Evolutionary conservation across 768 basidiomycete species (phyloP), one percentile per base, ranked within the genome.

Genomic region (Phaeolepiota aurea): DNA sequence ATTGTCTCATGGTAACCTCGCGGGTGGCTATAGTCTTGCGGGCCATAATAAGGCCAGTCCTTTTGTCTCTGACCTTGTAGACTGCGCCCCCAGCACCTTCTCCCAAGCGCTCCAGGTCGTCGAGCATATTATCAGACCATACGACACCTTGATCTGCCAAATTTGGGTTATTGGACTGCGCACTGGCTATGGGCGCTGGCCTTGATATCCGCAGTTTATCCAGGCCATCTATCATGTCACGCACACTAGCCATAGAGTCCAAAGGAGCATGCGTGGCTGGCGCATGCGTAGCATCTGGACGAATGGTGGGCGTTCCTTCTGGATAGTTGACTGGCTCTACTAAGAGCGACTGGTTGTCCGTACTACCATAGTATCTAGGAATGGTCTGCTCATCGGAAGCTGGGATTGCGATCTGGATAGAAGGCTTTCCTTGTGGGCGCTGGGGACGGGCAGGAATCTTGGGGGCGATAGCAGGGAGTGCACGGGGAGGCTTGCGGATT

Each of bases 31-130:
- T 91, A 5, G 89, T 87, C 70, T 99, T 99, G 54, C 92, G 79
- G 3, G 96, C 96, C 77, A 96, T 82, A 51, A 92, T 74, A 57
- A 69, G 67, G 23, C 77, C 78, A 1, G 79, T 87, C 41, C 84
- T 81, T 54, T 72, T 82, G 59, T 96, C 89, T 57, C 69, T 77
- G 35, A 97, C 93, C 62, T 90, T 92, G 60, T 94, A 82, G 7
- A 99, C 96, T 4, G 91, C 92, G 34, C 96, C 96, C 34, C 93
- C 92, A 41, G 92, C 90, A 30, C 96, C 96, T 54, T 97, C 92
- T 14, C 96, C 96, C 2, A 99, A 68, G 40, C 88, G 77, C 11
- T 66, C 59, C 7, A 91, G 47, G 48, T 87, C 85, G 49, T 91
- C 85, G 42, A 97, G 70, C 42, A 78, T 55, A 41, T 76, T 75